Evolutionary conservation across 108 stramenopile species (phyloP).

Genomic region (Chaetoceros muelleri): DNA sequence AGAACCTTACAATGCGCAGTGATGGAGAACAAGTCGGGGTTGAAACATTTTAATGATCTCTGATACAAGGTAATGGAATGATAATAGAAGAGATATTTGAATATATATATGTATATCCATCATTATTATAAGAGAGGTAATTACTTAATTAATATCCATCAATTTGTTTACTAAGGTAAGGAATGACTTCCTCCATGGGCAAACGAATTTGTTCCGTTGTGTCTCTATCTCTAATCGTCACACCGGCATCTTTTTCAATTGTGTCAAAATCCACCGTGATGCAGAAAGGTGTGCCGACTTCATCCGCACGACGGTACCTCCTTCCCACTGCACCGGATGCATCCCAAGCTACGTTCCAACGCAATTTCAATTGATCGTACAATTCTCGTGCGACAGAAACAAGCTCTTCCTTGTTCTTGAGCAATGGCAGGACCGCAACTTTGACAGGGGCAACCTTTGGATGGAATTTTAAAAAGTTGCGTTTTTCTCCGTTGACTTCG

Average conservation of each 20-base stretch:
- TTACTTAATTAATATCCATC: slow-evolving; percentile 53
- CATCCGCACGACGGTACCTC: slow-evolving; percentile 86
- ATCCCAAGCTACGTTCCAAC: slow-evolving; percentile 85
- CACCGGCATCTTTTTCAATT: slow-evolving; percentile 79
- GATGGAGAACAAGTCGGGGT: too few species aligned
- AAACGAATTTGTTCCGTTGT: slow-evolving; percentile 90
- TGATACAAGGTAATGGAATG: too few species aligned
- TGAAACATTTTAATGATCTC: too few species aligned
- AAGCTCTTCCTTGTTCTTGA: slow-evolving; percentile 90
- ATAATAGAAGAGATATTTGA: too few species aligned
- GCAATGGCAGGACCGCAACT: slow-evolving; percentile 86
- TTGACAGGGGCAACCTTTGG: slow-evolving; percentile 93
- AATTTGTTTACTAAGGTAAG: slow-evolving; percentile 69
- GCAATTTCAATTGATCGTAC: slow-evolving; percentile 52
- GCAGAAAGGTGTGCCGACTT: slow-evolving; percentile 94
- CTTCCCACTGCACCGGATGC: slow-evolving; percentile 88
- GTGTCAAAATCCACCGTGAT: slow-evolving; percentile 97
- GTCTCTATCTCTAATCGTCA: slow-evolving; percentile 94
- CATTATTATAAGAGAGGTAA: too few species aligned
- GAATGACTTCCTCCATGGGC: slow-evolving; percentile 76
- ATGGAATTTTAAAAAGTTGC: slow-evolving; percentile 81
- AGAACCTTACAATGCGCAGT: too few species aligned
- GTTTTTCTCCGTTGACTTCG: slow-evolving; percentile 82
- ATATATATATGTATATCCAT: too few species aligned
- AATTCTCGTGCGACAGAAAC: slow-evolving; percentile 66